Percentiles rank a stretch among this genome's conserved stretches.
These are phyloP conservation scores for Tolypocladium paradoxum DNA, from an alignment of 2,329 filamentous ascomycete species.

Conservation along the genomic window DNA sequence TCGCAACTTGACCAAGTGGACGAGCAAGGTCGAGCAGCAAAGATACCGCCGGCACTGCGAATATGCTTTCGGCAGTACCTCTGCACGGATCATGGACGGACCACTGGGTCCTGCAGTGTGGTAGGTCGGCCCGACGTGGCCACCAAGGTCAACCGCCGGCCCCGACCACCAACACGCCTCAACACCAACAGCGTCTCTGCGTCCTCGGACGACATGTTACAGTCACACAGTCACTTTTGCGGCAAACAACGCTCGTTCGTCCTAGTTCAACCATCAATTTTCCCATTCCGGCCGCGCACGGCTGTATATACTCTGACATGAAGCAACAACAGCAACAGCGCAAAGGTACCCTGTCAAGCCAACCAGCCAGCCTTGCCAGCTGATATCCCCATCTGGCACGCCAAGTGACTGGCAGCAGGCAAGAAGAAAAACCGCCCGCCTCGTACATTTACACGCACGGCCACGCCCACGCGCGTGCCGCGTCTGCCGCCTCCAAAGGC, in stretches of 20 bases:
- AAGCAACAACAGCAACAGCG: not conserved
- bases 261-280: not conserved
- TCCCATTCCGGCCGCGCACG: not conserved
- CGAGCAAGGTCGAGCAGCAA: not conserved
- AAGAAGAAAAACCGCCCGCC: not conserved
- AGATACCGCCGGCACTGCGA: not conserved
- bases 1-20: not conserved
- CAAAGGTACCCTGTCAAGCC: not conserved
- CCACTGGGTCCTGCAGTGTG: not conserved
- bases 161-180: no score
- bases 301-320: not conserved
- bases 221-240: no score
- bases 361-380: not conserved
- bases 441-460: not conserved
- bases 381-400: not conserved
- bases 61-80: not conserved
- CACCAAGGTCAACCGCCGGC: no score
- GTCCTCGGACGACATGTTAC: not conserved
- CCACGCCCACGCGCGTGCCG: not conserved
- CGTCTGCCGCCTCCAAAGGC: not conserved
- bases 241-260: not conserved
- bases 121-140: not conserved
- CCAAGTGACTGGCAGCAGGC: not conserved
- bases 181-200: not conserved
- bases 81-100: not conserved